A percentile compares a stretch with the other conserved stretches of the same genome.
Evolutionary conservation across 768 basidiomycete genomes (phyloP).

Genomic region (Sporobolomyces phaffii): DNA sequence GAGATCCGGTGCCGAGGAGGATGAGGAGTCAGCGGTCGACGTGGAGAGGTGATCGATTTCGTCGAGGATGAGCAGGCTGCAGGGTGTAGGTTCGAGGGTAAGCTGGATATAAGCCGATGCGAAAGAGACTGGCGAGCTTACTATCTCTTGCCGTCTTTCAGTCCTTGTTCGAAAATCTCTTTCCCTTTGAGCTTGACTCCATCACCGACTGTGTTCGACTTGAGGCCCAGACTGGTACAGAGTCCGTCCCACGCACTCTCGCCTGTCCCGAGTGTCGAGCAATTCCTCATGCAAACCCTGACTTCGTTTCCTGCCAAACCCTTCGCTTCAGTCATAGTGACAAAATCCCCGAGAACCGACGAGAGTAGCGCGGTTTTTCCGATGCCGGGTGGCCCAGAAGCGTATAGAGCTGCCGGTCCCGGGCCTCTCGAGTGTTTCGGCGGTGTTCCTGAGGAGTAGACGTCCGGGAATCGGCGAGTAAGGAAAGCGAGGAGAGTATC

Average conservation of each 20-base stretch:
- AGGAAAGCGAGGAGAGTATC: conserved; percentile 59
- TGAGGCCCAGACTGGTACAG: conserved; percentile 53
- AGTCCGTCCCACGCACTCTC: conserved; percentile 61
- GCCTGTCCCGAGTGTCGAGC: conserved; percentile 60
- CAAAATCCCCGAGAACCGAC: conserved; percentile 52
- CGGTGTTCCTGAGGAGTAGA: conserved; percentile 30
- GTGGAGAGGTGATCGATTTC: conserved; percentile 76
- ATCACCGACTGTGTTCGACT: conserved; percentile 37
- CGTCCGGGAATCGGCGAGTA: conserved; percentile 52
- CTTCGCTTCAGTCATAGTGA: conserved; percentile 46
- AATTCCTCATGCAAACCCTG: conserved; percentile 62
- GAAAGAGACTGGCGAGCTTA: conserved; percentile 48
- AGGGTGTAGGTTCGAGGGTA: no score
- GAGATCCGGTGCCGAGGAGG: conserved; percentile 59
- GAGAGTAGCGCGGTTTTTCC: conserved; percentile 84
- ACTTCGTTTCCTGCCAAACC: conserved; percentile 40
- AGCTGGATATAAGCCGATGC: no score
- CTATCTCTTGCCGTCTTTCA: conserved; percentile 47
- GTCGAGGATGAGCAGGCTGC: conserved; percentile 64
- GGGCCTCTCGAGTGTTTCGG: not conserved
- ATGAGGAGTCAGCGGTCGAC: conserved; percentile 44
- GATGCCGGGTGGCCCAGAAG: conserved; percentile 87
- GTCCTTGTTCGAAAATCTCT: conserved; percentile 49
- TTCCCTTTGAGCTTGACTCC: conserved; percentile 39
- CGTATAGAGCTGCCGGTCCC: conserved; percentile 55